Percentiles rank a stretch among this genome's conserved stretches.
These are phyloP conservation scores for Melastoma candidum DNA, from an alignment of 441 rosid genomes.

Conservation along the genomic window DNA sequence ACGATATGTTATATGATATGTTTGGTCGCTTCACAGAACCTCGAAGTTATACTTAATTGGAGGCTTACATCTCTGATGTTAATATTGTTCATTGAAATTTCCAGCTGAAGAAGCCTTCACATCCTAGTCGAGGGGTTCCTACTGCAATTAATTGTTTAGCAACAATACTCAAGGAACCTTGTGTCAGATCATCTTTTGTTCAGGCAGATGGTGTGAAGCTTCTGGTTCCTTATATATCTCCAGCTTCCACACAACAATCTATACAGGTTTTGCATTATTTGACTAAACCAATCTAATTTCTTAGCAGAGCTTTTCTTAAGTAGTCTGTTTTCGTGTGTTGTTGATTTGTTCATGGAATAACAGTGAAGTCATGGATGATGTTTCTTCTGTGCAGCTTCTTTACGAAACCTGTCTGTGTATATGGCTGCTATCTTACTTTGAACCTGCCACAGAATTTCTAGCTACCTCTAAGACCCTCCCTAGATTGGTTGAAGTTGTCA, in stretches of 20 bases:
- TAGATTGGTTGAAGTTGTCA: constrained; percentile 73
- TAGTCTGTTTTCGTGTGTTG: no score
- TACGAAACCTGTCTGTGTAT: constrained; percentile 96
- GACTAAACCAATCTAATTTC: no score
- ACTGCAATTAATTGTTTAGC: constrained; percentile 78
- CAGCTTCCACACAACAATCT: constrained; percentile 96
- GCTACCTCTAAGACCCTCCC: constrained; percentile 85
- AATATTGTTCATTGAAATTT: constrained; percentile 7
- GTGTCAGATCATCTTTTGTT: constrained; percentile 89
- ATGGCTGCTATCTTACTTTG: constrained; percentile 92
- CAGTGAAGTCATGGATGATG: neutral
- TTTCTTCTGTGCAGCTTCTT: constrained; percentile 55
- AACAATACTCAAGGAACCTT: constrained; percentile 74
- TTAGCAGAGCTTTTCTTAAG: no score
- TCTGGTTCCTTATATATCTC: constrained; percentile 76
- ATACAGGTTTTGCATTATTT: constrained; percentile 49
- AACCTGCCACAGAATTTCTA: constrained; percentile 78
- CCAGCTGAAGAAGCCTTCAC: constrained; percentile 90
- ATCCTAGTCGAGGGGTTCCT: constrained; percentile 76
- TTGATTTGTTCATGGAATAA: no score
- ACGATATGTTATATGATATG: no score
- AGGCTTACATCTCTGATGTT: neutral
- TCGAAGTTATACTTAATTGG: neutral
- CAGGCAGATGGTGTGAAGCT: constrained; percentile 90
- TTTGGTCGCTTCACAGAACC: no score